Evolutionary conservation across 140 eudicot species (phyloP).

Genomic region (Flaveria floridana): DNA sequence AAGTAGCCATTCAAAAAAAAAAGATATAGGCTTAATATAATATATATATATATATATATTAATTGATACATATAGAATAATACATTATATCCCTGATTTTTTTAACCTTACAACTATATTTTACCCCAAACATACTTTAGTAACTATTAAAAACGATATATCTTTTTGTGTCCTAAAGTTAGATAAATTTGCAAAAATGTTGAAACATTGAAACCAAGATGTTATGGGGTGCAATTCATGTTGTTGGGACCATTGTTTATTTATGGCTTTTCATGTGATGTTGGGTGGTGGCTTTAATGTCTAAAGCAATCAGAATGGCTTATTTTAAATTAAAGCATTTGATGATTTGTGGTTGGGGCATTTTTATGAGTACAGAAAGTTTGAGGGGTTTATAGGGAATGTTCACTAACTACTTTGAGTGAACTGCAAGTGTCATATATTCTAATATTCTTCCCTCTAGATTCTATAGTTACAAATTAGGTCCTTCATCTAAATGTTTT

Average conservation of each 20-base stretch:
- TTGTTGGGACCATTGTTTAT: constrained; percentile 28
- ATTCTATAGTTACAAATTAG: constrained; percentile 15
- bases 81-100: not conserved
- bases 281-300: constrained; percentile 40
- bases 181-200: constrained; percentile 27
- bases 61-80: not conserved
- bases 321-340: constrained; percentile 31
- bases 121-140: not conserved
- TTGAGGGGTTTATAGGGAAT: constrained; percentile 29
- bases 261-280: constrained; percentile 30
- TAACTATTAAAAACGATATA: not conserved
- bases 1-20: too few species aligned
- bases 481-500: constrained; percentile 8
- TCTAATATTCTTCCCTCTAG: not conserved
- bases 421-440: constrained; percentile 9
- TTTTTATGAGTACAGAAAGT: constrained; percentile 27
- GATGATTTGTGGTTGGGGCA: constrained; percentile 32
- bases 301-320: constrained; percentile 38
- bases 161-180: constrained; percentile 18
- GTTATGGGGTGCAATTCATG: constrained; percentile 29
- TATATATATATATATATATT: not conserved
- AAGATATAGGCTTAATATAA: not conserved
- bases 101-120: not conserved
- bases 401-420: constrained; percentile 23
- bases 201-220: constrained; percentile 26